A percentile compares a stretch with the other conserved stretches of the same genome.
phyloP scores from a whole-genome alignment of 352 stramenopile genomes.

The Aphanomyces stellatus region DNA sequence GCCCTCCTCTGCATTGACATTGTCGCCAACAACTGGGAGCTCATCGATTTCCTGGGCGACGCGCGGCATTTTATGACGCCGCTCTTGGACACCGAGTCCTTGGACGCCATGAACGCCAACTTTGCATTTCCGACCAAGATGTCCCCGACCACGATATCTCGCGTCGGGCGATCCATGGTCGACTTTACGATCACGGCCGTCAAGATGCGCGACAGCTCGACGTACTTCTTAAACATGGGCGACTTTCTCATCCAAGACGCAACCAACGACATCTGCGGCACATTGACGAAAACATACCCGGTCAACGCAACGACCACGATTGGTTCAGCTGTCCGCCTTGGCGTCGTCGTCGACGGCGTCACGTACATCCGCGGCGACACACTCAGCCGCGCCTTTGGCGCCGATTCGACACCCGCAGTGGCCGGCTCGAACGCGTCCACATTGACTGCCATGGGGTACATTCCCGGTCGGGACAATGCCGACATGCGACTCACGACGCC shows the following conservation, averaged over 20 bases:
- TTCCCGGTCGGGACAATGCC: background rate
- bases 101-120: background rate
- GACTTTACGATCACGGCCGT: background rate
- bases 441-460: background rate
- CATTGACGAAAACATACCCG: background rate
- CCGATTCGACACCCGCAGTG: background rate
- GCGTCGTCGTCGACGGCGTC: background rate
- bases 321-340: background rate
- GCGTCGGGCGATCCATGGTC: background rate
- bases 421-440: background rate
- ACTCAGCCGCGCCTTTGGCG: background rate
- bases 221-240: background rate
- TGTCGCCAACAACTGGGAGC: background rate
- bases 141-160: background rate
- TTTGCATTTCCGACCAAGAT: background rate
- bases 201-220: background rate
- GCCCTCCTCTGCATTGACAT: background rate
- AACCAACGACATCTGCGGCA: background rate
- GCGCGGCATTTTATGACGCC: background rate
- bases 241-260: background rate
- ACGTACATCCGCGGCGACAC: constrained; percentile 15
- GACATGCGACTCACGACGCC: constrained; percentile 11
- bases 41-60: constrained; percentile 4
- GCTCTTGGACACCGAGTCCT: background rate
- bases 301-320: background rate